Base-by-base conservation (phyloP, 1,284 basidiomycete genomes). In the Cerioporus squamosus region DNA sequence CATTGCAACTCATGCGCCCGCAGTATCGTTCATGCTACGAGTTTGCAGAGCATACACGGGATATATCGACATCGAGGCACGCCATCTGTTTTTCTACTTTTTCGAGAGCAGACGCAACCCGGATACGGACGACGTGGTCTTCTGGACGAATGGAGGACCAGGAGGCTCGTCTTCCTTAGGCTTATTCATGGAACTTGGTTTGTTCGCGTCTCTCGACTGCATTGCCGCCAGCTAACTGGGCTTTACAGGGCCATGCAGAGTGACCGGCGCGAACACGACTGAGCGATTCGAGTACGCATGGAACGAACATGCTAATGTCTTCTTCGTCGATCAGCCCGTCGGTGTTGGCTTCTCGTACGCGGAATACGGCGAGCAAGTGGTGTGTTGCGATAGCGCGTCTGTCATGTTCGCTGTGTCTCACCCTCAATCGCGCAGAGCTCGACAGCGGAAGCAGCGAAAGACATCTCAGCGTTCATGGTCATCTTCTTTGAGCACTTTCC, bases 71-170 rank as follows among this genome's bases (percentile, higher is more conserved):
- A 81, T 84, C 45, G 80, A 85, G 61, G 86, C 88, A 6, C 81
- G 87, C 45, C 88, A 90, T 62, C 72, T 94, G 20, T 95, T 94
- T 77, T 95, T 93, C 79, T 83, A 82, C 76, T 85, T 84, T 69
- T 94, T 95, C 74, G 91, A 94, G 73, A 90, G 86, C 53, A 77
- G 92, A 57, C 78, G 79, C 43, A 77, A 88, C 59, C 90, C 91
- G 2, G 79, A 80, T n/a, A 79, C 66, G 66, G 87, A 91, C 65
- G 86, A 88, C 59, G 79, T 91, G 5, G 79, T 88, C 31, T 80
- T 87, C 59, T 90, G 86, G 86, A 87, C 85, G 2, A 83, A 85
- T 62, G 86, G 85, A 60, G 86, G 84, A 14, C 68, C 68, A 2
- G 84, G 84, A 38, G 84, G 81, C 53, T 82, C 81, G 1, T 81